phyloP scores from a whole-genome alignment of 108 stramenopile genomes.

The Discostella pseudostelligera region DNA sequence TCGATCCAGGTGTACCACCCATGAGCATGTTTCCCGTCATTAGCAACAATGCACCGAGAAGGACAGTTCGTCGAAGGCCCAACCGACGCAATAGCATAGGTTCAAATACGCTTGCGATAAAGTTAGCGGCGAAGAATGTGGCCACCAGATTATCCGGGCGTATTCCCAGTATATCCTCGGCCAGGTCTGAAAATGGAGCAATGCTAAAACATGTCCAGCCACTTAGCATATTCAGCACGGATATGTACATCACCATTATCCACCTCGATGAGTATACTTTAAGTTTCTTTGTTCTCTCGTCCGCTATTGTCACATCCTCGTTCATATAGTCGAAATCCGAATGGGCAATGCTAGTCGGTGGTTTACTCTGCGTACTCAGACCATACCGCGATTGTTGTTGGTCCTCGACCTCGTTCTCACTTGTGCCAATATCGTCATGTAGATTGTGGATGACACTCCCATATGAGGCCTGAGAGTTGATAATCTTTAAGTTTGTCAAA shows the following conservation, averaged over 20 bases:
- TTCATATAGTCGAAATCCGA: slow-evolving; percentile 19
- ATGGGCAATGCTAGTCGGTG: slow-evolving; percentile 14
- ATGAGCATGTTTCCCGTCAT: slow-evolving; percentile 79
- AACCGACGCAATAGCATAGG: slow-evolving; percentile 67
- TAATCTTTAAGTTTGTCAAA: slow-evolving; percentile 1
- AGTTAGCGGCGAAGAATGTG: slow-evolving; percentile 72
- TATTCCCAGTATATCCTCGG: slow-evolving; percentile 54
- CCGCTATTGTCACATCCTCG: not conserved
- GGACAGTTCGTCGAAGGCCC: slow-evolving; percentile 68
- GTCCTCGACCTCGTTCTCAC: not conserved
- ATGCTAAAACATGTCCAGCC: slow-evolving; percentile 77
- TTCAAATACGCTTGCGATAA: slow-evolving; percentile 60
- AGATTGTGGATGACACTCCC: slow-evolving; percentile 1
- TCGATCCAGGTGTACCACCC: slow-evolving; percentile 41
- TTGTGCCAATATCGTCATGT: too few relatives aligned
- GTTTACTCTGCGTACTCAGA: not conserved
- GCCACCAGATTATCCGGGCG: slow-evolving; percentile 71
- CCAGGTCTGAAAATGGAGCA: slow-evolving; percentile 67
- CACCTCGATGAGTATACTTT: slow-evolving; percentile 74
- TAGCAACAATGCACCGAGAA: slow-evolving; percentile 70
- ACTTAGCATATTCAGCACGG: slow-evolving; percentile 65
- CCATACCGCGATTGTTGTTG: slow-evolving; percentile 7
- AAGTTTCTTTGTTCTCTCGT: slow-evolving; percentile 8
- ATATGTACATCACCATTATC: slow-evolving; percentile 82
- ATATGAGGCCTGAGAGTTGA: not conserved